phyloP scores from a whole-genome alignment of 805 yeast species.

The Millerozyma miso region DNA sequence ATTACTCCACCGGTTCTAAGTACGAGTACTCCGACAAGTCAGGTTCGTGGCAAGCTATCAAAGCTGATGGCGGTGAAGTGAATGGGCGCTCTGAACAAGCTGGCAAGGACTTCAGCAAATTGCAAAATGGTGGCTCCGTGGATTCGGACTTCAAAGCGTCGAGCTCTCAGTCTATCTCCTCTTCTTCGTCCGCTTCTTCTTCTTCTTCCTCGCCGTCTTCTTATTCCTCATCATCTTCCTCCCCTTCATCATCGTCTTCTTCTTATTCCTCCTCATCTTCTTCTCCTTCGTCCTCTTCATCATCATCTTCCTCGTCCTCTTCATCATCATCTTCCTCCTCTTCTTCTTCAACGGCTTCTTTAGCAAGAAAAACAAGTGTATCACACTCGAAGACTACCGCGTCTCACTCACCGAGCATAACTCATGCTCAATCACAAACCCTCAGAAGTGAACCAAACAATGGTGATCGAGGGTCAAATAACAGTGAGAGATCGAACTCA shows the following conservation, averaged over 20 bases:
- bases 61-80: conserved; percentile 53
- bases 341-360: conserved; percentile 1
- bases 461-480: conserved; percentile 6
- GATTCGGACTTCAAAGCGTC: conserved; percentile 10
- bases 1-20: conserved; percentile 61
- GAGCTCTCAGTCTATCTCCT: not conserved
- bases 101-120: conserved; percentile 23
- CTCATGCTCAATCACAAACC: conserved; percentile 8
- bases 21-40: conserved; percentile 52
- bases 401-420: not conserved
- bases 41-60: conserved; percentile 59
- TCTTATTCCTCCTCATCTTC: conserved; percentile 9
- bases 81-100: conserved; percentile 54
- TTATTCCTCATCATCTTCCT: conserved; percentile 7
- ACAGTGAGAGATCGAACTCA: not conserved
- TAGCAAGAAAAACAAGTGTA: not conserved
- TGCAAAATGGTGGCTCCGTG: conserved; percentile 29
- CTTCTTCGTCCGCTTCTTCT: conserved; percentile 1
- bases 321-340: conserved; percentile 4
- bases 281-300: conserved; percentile 3
- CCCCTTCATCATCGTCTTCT: conserved; percentile 9
- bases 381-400: conserved; percentile 6
- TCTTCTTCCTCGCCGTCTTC: conserved; percentile 8
- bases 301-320: conserved; percentile 4
- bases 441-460: conserved; percentile 3